Percentiles rank a stretch among this genome's conserved stretches.
phyloP scores from a whole-genome alignment of 352 stramenopile species.

The Pythium coloratum region DNA sequence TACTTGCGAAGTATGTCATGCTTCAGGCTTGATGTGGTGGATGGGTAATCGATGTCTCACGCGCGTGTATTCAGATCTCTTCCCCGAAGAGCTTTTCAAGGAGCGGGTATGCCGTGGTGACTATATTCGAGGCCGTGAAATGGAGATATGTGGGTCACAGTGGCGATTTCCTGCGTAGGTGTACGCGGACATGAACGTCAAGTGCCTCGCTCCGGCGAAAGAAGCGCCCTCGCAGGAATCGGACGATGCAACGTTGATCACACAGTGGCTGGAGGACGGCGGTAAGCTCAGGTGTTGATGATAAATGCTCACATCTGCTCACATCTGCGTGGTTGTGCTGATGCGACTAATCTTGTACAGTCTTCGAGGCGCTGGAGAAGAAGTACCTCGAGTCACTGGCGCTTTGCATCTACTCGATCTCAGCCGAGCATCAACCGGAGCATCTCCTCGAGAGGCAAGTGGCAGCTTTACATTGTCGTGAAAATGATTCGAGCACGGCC shows the following conservation, averaged over 20 bases:
- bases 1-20: constrained; percentile 36
- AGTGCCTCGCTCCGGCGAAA: constrained; percentile 36
- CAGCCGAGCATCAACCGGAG: constrained; percentile 22
- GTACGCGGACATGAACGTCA: constrained; percentile 45
- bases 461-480: neutral
- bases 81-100: constrained; percentile 37
- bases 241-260: constrained; percentile 32
- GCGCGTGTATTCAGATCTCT: constrained; percentile 31
- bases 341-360: constrained; percentile 9
- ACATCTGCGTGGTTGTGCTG: neutral
- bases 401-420: constrained; percentile 39
- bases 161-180: constrained; percentile 18
- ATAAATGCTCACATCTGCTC: neutral
- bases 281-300: constrained; percentile 9
- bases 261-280: constrained; percentile 44
- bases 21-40: neutral
- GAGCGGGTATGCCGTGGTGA: constrained; percentile 22
- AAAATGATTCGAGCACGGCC: too few relatives aligned
- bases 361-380: constrained; percentile 42
- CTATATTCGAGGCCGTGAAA: neutral
- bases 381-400: constrained; percentile 38
- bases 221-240: constrained; percentile 24
- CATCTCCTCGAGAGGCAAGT: constrained; percentile 40
- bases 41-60: neutral
- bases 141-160: neutral